These are phyloP conservation scores for Metschnikowia shivogae DNA, from an alignment of 805 yeast species.

Conservation along the genomic window DNA sequence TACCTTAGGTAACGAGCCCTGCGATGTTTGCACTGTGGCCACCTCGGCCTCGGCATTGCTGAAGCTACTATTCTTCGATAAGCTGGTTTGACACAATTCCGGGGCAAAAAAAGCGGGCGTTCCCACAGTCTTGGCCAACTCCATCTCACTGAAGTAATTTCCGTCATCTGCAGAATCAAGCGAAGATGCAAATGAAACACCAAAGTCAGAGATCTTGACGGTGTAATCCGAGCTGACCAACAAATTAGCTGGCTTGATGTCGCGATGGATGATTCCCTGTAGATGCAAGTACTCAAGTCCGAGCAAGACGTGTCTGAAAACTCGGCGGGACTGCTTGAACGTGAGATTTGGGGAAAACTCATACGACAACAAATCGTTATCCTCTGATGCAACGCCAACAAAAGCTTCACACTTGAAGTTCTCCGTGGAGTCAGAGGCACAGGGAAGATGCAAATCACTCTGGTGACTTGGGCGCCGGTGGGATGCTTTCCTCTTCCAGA, in stretches of 20 bases:
- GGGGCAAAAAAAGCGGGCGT: conserved; percentile 93
- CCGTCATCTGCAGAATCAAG: conserved; percentile 43
- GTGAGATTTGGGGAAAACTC: conserved; percentile 54
- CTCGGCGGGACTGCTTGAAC: conserved; percentile 61
- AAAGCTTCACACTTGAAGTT: background rate
- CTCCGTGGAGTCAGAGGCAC: conserved; percentile 3
- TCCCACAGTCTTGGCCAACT: conserved; percentile 93
- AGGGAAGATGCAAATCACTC: background rate
- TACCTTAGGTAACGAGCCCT: conserved; percentile 42
- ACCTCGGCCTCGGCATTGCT: conserved; percentile 1
- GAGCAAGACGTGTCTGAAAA: conserved; percentile 75
- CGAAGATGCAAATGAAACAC: conserved; percentile 75
- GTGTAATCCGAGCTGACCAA: conserved; percentile 63
- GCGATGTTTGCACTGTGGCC: background rate
- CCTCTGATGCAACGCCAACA: conserved; percentile 13
- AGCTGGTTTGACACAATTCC: conserved; percentile 68
- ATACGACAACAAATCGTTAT: conserved; percentile 21
- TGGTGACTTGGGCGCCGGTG: conserved; percentile 5
- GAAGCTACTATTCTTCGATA: conserved; percentile 1
- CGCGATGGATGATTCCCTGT: conserved; percentile 91
- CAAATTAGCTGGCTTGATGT: conserved; percentile 91
- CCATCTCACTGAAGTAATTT: conserved; percentile 52
- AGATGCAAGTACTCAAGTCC: conserved; percentile 89
- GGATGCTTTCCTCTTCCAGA: conserved; percentile 51
- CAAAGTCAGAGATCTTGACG: conserved; percentile 95